Evolutionary conservation across 2,329 filamentous ascomycete species (phyloP), one percentile per base, ranked within the genome.

Genomic region (Arthrocladium fulminans): DNA sequence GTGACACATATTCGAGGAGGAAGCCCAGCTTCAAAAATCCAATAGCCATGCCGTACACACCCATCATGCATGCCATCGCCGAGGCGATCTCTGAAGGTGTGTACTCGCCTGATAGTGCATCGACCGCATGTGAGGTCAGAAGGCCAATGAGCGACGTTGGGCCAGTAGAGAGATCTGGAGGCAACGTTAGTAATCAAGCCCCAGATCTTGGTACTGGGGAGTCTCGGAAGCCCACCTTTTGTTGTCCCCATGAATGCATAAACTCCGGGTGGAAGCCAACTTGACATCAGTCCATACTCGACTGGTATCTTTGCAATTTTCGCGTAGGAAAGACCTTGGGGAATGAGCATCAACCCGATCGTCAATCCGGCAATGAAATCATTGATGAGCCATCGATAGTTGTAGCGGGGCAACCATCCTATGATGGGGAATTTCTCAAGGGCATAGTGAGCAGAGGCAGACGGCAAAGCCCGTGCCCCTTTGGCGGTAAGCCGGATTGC

Each of bases 131-230:
- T 13, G 77, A 75, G 0, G 79, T 83, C 22, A 83, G 67, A 1
- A 84, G 72, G 6, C 79, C 79, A 49, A 83, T 74, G 22, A 83
- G 74, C 0, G 79, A 82, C 0, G 80, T 84, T 10, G 80, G 80
- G 3, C 80, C 79, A 0, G 74, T 76, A 1, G 78, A 81, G 3
- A 83, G 62, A 60, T 81, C 78, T 56, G 23, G 10, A 39, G 45
- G 8, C 3, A 20, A 24, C 44, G 12, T 46, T 13, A 54, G 52
- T 24, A 55, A 42, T 13, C 32, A 13, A 23, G 17, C 17, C 19
- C 9, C 22, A 2, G 5, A 7, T 24, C 17, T 24, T 27, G 40
- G 15, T 1, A 17, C n/a, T n/a, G n/a, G n/a, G n/a, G n/a, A n/a
- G n/a, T 25, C 22, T 10, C 8, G 8, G 13, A 20, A 8, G 32